Evolutionary conservation across 176 grass and related monocot genomes (phyloP).

Genomic region (Saccharum spontaneum): DNA sequence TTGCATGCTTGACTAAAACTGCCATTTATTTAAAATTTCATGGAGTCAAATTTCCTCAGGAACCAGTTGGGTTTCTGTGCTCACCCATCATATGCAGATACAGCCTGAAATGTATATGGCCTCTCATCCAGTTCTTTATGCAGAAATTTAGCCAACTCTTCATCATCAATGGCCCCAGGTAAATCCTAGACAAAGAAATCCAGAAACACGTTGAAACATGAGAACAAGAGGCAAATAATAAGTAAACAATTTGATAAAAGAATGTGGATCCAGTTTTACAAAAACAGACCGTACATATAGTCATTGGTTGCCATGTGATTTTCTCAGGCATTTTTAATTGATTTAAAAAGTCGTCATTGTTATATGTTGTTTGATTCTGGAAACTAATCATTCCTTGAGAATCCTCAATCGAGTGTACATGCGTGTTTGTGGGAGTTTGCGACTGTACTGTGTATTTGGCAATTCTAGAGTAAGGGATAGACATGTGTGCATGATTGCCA

Average conservation of each 20-base stretch:
- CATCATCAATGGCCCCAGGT: slow-evolving; percentile 49
- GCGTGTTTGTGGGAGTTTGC: not conserved
- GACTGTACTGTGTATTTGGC: not conserved
- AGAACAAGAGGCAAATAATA: slow-evolving; percentile 30
- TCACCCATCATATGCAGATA: slow-evolving; percentile 91
- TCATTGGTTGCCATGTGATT: not conserved
- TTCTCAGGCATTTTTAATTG: not conserved
- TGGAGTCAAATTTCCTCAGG: not conserved
- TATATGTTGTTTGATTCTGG: not conserved
- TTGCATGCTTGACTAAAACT: not conserved
- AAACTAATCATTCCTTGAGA: not conserved
- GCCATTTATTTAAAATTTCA: not conserved
- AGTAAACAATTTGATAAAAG: slow-evolving; percentile 19
- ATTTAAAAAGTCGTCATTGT: not conserved
- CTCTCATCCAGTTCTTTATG: slow-evolving; percentile 79
- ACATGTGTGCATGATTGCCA: not conserved
- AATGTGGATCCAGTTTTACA: not conserved
- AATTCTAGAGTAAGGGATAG: not conserved
- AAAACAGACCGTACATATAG: not conserved
- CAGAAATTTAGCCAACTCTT: slow-evolving; percentile 75
- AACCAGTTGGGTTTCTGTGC: slow-evolving; percentile 13
- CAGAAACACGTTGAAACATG: slow-evolving; percentile 24
- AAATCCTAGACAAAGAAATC: slow-evolving; percentile 58
- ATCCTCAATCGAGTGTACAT: not conserved
- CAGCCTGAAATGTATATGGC: slow-evolving; percentile 67